phyloP scores from a whole-genome alignment of 257 asterid genomes.

The Thymus mandschuricus region DNA sequence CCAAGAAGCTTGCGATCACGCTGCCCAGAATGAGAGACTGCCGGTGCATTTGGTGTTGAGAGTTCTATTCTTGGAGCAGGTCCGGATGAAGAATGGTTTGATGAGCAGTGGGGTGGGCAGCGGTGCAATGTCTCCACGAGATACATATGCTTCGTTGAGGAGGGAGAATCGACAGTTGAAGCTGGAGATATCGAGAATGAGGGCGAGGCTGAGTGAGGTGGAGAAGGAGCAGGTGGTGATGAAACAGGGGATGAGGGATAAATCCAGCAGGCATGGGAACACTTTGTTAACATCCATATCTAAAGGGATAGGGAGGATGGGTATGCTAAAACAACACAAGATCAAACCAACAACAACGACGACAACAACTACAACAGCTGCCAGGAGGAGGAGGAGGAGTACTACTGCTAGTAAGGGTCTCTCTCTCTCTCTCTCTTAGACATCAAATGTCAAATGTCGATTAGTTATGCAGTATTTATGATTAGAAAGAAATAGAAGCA shows the following conservation, averaged over 20 bases:
- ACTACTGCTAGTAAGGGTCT: too few species aligned
- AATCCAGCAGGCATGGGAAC: slow-evolving; percentile 51
- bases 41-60: slow-evolving; percentile 59
- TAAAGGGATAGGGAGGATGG: slow-evolving; percentile 60
- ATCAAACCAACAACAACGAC: slow-evolving; percentile 33
- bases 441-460: too few species aligned
- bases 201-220: slow-evolving; percentile 64
- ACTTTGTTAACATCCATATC: slow-evolving; percentile 62
- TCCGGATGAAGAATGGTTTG: slow-evolving; percentile 53
- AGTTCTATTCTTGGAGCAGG: slow-evolving; percentile 64
- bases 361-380: slow-evolving; percentile 16
- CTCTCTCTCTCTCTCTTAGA: slow-evolving; percentile 33
- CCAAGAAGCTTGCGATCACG: slow-evolving; percentile 71
- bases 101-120: slow-evolving; percentile 63
- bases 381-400: slow-evolving; percentile 46
- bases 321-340: slow-evolving; percentile 53
- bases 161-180: slow-evolving; percentile 70
- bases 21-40: slow-evolving; percentile 68
- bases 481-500: too few species aligned
- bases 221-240: slow-evolving; percentile 69
- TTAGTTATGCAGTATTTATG: too few species aligned
- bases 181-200: slow-evolving; percentile 71
- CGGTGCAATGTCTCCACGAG: slow-evolving; percentile 65
- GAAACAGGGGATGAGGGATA: slow-evolving; percentile 74
- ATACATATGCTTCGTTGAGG: slow-evolving; percentile 59